Evolutionary conservation across 768 basidiomycete species (phyloP), one percentile per base, ranked within the genome.

Genomic region (Boletus speciosus): DNA sequence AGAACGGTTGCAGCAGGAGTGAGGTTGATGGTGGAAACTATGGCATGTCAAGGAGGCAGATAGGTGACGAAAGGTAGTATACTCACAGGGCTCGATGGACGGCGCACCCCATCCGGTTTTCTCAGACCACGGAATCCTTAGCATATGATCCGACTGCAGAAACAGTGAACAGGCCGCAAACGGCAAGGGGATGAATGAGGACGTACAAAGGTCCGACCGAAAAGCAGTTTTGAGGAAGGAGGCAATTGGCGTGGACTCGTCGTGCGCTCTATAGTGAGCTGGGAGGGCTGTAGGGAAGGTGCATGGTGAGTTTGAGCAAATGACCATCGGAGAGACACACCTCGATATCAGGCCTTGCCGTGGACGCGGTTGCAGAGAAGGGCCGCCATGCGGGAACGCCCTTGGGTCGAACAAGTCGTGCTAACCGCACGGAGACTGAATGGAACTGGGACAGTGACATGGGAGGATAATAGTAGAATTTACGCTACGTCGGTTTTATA

Each of bases 131-230:
- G 69, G 85, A 73, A 85, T 81, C 38, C 78, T 84, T 38, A 94
- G 70, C 92, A 94, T 94, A 68, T 94, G 91, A 71, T 94, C 88
- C 42, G 88, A 89, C 88, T 87, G 61, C 15, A 34, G 40, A 47
- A 58, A 45, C 14, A 2, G 21, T 51, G 40, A 61, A 54, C 49
- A 48, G 38, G 51, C 46, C 49, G 32, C 51, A 49, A 48, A 31
- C 55, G 51, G 45, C 47, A 53, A 46, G 52, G 27, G 35, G 16
- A 38, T 35, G 36, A 40, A 38, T 27, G 19, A 31, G 12, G 55
- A 67, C 84, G 74, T 66, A 88, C 87, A 63, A 96, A 95, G 23
- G 84, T 89, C 65, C 83, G 85, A 0, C 95, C 95, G 64, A 96
- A 98, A 7, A 87, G 77, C 51, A 97, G 79, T 34, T 77, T 77